Base-by-base conservation (phyloP, 2,329 filamentous ascomycete species). In the Ophiocordyceps australis region DNA sequence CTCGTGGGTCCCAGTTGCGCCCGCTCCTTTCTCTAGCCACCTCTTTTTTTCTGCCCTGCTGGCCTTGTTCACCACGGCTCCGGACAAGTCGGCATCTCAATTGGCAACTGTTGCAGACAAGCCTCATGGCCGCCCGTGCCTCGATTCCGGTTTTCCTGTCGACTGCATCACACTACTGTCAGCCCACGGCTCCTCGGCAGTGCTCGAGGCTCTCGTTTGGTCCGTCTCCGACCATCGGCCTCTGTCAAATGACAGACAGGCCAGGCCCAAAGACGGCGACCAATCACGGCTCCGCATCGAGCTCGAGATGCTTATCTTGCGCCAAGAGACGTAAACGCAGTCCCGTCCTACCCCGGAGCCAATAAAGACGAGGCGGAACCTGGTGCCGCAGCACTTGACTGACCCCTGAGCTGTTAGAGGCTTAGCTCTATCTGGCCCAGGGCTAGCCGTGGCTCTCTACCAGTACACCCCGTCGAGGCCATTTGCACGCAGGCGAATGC, bases 251-350 rank as follows among this genome's bases (percentile, higher is more conserved):
- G 35, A 42, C 47, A 39, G 49, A 53, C 50, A 54, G 39, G 50
- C 54, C 42, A 42, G 59, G 58, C 54, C 39, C 41, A 34, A 26
- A 24, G 22, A 30, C 25, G 22, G 14, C 27, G 31, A 33, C 54
- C 54, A 57, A 57, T 57, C 50, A 54, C 13, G 14, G 13, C 23
- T 20, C 11, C 16, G n/a, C 30, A 27, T 28, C 31, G 30, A 20
- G 24, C 30, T 7, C 30, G 25, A 24, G 28, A 35, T 41, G 30
- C 54, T 58, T 58, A 58, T 58, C 54, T 52, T 36, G 34, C 36
- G 31, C 50, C 53, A 55, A 50, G n/a, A n/a, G n/a, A n/a, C n/a
- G n/a, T n/a, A n/a, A n/a, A n/a, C n/a, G n/a, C n/a, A n/a, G n/a
- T n/a, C n/a, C n/a, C n/a, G n/a, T n/a, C n/a, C n/a, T n/a, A n/a